These are phyloP conservation scores for Backusella sp. DNA, from an alignment of 192 early-diverging fungal species.

Conservation along the genomic window DNA sequence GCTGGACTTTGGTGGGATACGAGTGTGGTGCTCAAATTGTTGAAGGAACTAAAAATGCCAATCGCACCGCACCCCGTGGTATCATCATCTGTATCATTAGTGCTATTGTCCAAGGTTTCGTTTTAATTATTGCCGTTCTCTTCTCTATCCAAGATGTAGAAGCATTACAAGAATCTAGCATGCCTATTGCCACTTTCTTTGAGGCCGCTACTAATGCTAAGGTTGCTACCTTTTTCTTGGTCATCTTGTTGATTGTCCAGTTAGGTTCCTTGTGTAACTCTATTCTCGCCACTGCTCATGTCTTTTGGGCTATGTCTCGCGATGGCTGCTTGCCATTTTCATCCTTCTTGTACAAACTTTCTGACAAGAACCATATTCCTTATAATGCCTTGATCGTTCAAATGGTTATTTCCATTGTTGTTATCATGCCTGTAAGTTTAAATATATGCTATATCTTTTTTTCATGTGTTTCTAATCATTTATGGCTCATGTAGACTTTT, in stretches of 20 bases:
- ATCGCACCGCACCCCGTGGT: conserved; percentile 45
- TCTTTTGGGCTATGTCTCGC: conserved; percentile 50
- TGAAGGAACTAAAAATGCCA: conserved; percentile 47
- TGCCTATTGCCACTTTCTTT: conserved; percentile 43
- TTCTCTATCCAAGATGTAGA: conserved; percentile 49
- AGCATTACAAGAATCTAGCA: conserved; percentile 21
- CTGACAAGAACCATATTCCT: conserved; percentile 34
- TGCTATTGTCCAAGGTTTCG: conserved; percentile 40
- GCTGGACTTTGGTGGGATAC: conserved; percentile 44
- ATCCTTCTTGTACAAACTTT: conserved; percentile 37
- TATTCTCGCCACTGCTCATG: conserved; percentile 40
- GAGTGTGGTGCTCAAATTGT: conserved; percentile 46
- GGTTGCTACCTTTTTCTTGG: conserved; percentile 34
- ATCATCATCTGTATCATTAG: conserved; percentile 44
- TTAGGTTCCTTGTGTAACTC: conserved; percentile 44
- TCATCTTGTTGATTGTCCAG: conserved; percentile 41
- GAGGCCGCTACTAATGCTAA: conserved; percentile 31
- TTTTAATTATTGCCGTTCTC: conserved; percentile 39
- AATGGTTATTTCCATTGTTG: conserved; percentile 31
- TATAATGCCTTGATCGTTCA: conserved; percentile 35
- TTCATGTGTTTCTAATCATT: neutral
- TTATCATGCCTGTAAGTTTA: conserved; percentile 38
- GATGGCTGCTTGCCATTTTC: conserved; percentile 48
- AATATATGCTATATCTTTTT: neutral
- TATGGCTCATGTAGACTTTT: conserved; percentile 25